These are phyloP conservation scores for Yamadazyma phyllophila DNA, from an alignment of 805 yeast species.

Conservation along the genomic window DNA sequence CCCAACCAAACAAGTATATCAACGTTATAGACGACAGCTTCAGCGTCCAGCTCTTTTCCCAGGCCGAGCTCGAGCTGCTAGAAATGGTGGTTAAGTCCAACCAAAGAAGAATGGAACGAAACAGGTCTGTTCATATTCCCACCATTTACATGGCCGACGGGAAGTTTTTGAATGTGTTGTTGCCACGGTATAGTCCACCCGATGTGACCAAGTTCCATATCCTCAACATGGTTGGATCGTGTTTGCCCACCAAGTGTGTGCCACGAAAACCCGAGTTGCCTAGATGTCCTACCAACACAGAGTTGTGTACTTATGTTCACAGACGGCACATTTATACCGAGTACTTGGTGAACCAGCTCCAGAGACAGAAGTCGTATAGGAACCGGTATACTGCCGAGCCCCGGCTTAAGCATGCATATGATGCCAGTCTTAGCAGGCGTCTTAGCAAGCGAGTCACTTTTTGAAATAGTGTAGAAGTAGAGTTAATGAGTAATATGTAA, in stretches of 20 bases:
- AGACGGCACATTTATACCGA: conserved; percentile 19
- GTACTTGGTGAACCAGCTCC: conserved; percentile 8
- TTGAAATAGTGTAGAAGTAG: no score
- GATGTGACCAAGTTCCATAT: conserved; percentile 6
- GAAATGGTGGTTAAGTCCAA: conserved; percentile 2
- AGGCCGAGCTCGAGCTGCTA: conserved; percentile 6
- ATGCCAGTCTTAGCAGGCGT: conserved; percentile 5
- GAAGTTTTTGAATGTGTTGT: no score
- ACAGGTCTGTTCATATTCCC: conserved; percentile 1
- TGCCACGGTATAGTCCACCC: conserved; percentile 18
- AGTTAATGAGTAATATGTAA: background rate
- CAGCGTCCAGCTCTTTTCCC: conserved; percentile 11
- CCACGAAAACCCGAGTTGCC: conserved; percentile 20
- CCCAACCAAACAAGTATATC: background rate
- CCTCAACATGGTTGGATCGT: background rate
- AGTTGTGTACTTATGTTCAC: conserved; percentile 24
- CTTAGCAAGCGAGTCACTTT: conserved; percentile 1
- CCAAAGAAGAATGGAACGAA: conserved; percentile 1
- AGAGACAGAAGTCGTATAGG: conserved; percentile 8
- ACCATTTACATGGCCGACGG: background rate
- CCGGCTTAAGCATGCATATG: conserved; percentile 6
- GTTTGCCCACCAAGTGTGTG: background rate
- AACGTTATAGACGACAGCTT: conserved; percentile 19
- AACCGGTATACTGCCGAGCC: background rate
- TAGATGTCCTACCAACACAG: conserved; percentile 23